Percentiles rank a stretch among this genome's conserved stretches.
Conservation (phyloP, 495 filamentous ascomycete genomes). For the Xylaria grammica region DNA sequence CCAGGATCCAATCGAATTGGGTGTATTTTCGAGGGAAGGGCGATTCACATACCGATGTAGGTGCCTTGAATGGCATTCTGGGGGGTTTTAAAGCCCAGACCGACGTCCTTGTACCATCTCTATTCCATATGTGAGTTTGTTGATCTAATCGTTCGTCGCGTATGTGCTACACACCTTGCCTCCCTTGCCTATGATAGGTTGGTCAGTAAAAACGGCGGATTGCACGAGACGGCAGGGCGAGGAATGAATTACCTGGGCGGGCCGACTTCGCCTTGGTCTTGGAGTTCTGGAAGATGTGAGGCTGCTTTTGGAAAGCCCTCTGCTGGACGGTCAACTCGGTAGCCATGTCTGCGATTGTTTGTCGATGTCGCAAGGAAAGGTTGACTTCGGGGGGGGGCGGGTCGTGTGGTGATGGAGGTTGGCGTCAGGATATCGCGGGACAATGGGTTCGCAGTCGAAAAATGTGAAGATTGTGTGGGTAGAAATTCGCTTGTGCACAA, state of each 20-base stretch:
- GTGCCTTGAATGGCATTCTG: conserved; percentile 95
- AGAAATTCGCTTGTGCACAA: conserved; percentile 28
- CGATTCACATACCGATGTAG: conserved; percentile 89
- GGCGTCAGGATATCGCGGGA: conserved; percentile 30
- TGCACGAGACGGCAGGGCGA: background rate
- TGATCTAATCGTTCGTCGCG: conserved; percentile 19
- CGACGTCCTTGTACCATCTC: conserved; percentile 99
- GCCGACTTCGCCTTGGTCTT: conserved; percentile 89
- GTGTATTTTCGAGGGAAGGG: conserved; percentile 1
- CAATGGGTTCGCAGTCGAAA: conserved; percentile 28
- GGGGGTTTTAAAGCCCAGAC: conserved; percentile 97
- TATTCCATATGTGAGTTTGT: conserved; percentile 59
- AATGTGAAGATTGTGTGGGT: conserved; percentile 40
- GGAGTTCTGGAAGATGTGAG: conserved; percentile 97
- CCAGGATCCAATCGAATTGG: background rate
- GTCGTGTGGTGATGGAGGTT: conserved; percentile 32
- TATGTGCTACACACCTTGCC: conserved; percentile 65
- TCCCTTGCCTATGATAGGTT: conserved; percentile 32
- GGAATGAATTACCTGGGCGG: conserved; percentile 50
- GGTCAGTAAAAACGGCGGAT: conserved; percentile 7
- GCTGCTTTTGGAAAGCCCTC: conserved; percentile 99
- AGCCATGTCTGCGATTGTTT: conserved; percentile 81
- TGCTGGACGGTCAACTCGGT: conserved; percentile 98
- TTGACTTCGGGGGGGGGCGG: conserved; percentile 28
- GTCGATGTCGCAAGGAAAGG: conserved; percentile 43